Evolutionary conservation across 768 basidiomycete genomes (phyloP).

Genomic region (Pleurotus citrinopileatus): DNA sequence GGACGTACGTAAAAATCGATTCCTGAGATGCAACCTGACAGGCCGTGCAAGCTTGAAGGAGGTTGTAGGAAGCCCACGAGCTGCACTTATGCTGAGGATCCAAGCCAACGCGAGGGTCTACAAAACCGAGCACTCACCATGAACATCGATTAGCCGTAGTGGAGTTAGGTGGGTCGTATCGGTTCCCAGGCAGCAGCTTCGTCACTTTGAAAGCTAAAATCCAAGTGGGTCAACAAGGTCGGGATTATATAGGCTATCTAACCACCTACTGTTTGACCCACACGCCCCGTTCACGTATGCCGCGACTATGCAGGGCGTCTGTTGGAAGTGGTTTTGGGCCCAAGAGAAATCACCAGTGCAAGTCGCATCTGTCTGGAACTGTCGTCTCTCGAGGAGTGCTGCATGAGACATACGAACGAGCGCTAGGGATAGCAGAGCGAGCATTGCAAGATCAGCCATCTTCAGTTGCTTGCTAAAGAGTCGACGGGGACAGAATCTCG

Average conservation of each 20-base stretch:
- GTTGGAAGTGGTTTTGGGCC: slow-evolving; percentile 5
- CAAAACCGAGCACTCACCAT: slow-evolving; percentile 3
- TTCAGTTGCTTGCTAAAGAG: background rate
- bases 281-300: slow-evolving; percentile 11
- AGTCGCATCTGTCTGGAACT: slow-evolving; percentile 8
- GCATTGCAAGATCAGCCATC: too few relatives aligned
- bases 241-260: background rate
- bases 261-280: slow-evolving; percentile 7
- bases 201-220: slow-evolving; percentile 1
- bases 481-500: too few relatives aligned
- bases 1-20: slow-evolving; percentile 4
- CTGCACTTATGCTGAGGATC: background rate
- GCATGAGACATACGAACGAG: background rate
- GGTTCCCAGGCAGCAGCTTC: background rate
- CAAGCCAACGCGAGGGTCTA: background rate
- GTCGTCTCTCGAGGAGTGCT: background rate
- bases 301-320: slow-evolving; percentile 11
- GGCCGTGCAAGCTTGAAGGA: slow-evolving; percentile 10
- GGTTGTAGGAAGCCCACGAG: slow-evolving; percentile 11
- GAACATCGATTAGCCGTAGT: slow-evolving; percentile 8
- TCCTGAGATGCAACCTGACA: background rate
- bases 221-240: background rate
- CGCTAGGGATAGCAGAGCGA: background rate
- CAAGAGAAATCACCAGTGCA: slow-evolving; percentile 6
- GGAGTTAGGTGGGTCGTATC: slow-evolving; percentile 4